Conservation (phyloP, 345 rosid genomes). For the Eucalyptus fibrosa region DNA sequence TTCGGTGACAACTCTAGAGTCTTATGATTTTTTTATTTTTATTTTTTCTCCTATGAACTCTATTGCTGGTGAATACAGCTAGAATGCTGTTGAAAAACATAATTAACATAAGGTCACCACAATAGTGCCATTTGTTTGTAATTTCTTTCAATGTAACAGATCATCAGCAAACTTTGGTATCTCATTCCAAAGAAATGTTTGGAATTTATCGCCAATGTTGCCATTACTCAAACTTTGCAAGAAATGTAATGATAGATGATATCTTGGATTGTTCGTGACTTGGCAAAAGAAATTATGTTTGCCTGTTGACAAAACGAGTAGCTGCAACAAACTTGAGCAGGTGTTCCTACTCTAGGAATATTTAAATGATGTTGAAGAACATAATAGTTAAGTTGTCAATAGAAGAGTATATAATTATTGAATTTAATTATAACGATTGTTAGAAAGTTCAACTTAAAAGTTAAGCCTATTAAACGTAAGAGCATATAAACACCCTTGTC, state of each 20-base stretch:
- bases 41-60: background rate
- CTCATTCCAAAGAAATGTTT: background rate
- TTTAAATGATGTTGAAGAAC: background rate
- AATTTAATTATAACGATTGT: background rate
- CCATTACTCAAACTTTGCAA: slow-evolving; percentile 12
- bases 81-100: background rate
- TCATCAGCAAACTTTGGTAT: background rate
- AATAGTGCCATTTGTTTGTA: background rate
- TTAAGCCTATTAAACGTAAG: background rate
- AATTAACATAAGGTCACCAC: background rate
- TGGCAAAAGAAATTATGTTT: background rate
- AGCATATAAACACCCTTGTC: background rate
- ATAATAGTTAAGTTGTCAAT: background rate
- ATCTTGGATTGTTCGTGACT: background rate
- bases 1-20: background rate
- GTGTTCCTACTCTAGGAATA: background rate
- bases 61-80: background rate
- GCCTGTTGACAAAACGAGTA: background rate
- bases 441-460: background rate
- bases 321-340: background rate
- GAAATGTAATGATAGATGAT: background rate
- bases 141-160: background rate
- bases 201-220: background rate
- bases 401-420: background rate
- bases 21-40: background rate